Evolutionary conservation across 2,329 filamentous ascomycete genomes (phyloP).

Genomic region (Ceratocystis huliohia): DNA sequence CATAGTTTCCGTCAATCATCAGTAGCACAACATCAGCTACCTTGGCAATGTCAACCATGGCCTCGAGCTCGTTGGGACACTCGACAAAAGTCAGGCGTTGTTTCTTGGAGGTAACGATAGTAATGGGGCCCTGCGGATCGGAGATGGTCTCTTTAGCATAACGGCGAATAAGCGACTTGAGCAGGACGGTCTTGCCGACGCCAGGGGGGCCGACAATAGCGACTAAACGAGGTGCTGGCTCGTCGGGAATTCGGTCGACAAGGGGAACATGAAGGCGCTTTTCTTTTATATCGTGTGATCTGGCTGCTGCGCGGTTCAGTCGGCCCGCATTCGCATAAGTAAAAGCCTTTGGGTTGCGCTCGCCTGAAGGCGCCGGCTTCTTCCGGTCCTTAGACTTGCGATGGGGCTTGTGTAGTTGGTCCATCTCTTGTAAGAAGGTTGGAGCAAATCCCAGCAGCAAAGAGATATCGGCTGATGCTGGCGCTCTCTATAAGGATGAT

Average conservation of each 20-base stretch:
- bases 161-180: constrained; percentile 85
- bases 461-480: not conserved
- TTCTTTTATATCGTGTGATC: constrained; percentile 76
- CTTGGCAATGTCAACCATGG: constrained; percentile 95
- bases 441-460: not conserved
- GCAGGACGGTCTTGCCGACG: constrained; percentile 86
- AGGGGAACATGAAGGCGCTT: constrained; percentile 92
- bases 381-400: constrained; percentile 70
- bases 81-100: constrained; percentile 91
- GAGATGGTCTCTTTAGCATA: constrained; percentile 94
- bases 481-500: not conserved
- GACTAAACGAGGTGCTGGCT: constrained; percentile 85
- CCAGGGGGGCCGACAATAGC: constrained; percentile 90
- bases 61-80: constrained; percentile 90
- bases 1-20: constrained; percentile 98
- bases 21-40: constrained; percentile 93
- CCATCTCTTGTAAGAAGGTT: constrained; percentile 52
- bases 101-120: constrained; percentile 91
- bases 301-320: constrained; percentile 59
- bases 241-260: constrained; percentile 88
- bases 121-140: constrained; percentile 81
- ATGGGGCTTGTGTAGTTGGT: constrained; percentile 76
- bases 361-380: constrained; percentile 44
- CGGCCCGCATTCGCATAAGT: constrained; percentile 71
- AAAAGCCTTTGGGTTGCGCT: constrained; percentile 81